A percentile compares a stretch with the other conserved stretches of the same genome.
Conservation (phyloP, 2,329 filamentous ascomycete genomes). For the Hymenoscyphus scutula region DNA sequence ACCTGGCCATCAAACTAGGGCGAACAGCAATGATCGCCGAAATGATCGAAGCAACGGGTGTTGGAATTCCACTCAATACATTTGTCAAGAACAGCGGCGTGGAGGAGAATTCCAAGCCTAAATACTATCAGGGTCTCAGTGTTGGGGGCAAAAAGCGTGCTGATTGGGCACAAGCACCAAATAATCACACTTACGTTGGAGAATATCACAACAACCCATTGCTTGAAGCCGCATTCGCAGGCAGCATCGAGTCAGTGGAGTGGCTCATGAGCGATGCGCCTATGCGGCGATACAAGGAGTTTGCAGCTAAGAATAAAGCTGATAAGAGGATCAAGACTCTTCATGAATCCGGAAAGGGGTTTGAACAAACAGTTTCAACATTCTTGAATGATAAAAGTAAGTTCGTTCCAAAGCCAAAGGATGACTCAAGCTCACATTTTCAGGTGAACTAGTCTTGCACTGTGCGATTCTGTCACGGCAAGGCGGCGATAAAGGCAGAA, state of each 20-base stretch:
- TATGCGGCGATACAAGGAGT: constrained; percentile 64
- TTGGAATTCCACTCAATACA: constrained; percentile 65
- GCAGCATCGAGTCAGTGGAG: constrained; percentile 66
- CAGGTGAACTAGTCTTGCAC: constrained; percentile 64
- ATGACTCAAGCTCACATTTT: constrained; percentile 21
- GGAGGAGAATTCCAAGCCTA: constrained; percentile 61
- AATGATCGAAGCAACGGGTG: constrained; percentile 64
- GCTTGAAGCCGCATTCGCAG: constrained; percentile 53
- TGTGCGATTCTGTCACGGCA: constrained; percentile 53
- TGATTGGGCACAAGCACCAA: constrained; percentile 71
- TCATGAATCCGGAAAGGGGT: constrained; percentile 56
- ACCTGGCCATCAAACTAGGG: constrained; percentile 45
- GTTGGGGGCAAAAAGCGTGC: constrained; percentile 71
- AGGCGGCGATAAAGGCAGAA: constrained; percentile 19
- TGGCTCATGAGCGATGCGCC: constrained; percentile 76
- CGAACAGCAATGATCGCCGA: constrained; percentile 57
- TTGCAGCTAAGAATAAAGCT: constrained; percentile 58
- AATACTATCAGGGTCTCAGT: constrained; percentile 73
- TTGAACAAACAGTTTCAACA: constrained; percentile 59
- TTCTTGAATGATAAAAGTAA: constrained; percentile 62
- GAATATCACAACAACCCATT: constrained; percentile 55
- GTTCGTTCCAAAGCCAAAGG: constrained; percentile 27
- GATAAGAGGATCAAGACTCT: constrained; percentile 64
- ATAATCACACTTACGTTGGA: constrained; percentile 44
- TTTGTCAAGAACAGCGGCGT: constrained; percentile 65